These are phyloP conservation scores for Phyllosticta ampelicida DNA, from an alignment of 2,329 filamentous ascomycete species.

Conservation along the genomic window DNA sequence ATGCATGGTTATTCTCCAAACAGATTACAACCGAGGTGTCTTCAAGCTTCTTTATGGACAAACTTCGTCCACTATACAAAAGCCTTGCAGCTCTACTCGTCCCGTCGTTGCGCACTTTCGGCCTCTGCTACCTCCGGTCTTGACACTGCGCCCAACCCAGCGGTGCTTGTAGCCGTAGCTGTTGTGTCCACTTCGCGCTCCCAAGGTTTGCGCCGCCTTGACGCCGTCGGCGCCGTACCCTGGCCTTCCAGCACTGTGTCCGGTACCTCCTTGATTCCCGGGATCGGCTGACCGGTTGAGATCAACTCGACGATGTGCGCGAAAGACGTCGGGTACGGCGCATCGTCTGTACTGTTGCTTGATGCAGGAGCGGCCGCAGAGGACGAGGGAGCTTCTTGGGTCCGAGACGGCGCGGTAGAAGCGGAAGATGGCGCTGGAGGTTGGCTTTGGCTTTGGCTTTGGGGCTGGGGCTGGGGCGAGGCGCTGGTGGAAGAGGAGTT, in stretches of 20 bases:
- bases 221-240: slow-evolving; percentile 44
- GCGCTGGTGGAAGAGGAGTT: neutral
- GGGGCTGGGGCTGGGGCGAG: neutral
- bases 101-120: neutral
- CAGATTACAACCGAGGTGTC: no score
- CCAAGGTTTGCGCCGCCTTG: slow-evolving; percentile 64
- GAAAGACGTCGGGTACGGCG: slow-evolving; percentile 72
- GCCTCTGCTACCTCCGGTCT: neutral
- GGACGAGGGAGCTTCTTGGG: slow-evolving; percentile 12
- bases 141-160: neutral
- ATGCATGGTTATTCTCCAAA: no score
- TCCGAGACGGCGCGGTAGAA: slow-evolving; percentile 11
- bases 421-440: slow-evolving; percentile 11
- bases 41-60: neutral
- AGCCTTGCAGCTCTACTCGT: neutral
- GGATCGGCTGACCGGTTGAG: slow-evolving; percentile 69
- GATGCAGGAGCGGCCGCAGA: slow-evolving; percentile 6
- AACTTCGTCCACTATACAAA: neutral
- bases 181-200: slow-evolving; percentile 37
- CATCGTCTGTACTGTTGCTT: slow-evolving; percentile 19
- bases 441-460: neutral
- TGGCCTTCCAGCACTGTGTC: slow-evolving; percentile 64
- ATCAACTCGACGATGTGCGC: slow-evolving; percentile 79
- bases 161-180: neutral
- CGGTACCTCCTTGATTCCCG: slow-evolving; percentile 79